A percentile compares a stretch with the other conserved stretches of the same genome.
Evolutionary conservation across 345 rosid genomes (phyloP).

Genomic region (Hibiscus syriacus): DNA sequence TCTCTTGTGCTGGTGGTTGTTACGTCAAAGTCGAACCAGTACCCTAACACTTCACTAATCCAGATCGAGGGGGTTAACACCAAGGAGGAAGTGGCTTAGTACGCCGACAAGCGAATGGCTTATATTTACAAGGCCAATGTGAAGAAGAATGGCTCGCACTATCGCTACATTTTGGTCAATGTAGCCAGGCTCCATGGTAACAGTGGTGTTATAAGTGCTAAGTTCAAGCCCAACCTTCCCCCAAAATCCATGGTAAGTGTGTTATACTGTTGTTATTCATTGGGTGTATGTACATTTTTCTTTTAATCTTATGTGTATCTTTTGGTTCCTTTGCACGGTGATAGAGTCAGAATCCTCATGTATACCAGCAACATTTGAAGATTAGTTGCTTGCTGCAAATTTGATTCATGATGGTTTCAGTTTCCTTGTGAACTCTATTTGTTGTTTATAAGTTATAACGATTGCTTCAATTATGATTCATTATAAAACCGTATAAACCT

Average conservation of each 20-base stretch:
- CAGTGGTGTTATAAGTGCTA: conserved; percentile 83
- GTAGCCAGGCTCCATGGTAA: conserved; percentile 84
- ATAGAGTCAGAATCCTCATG: conserved; percentile 80
- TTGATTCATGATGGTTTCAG: no score
- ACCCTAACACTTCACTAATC: no score
- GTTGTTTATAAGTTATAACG: no score
- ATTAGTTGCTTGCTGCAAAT: no score
- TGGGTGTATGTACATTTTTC: no score
- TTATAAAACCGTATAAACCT: no score
- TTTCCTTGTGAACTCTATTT: no score
- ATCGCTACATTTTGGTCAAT: conserved; percentile 93
- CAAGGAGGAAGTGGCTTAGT: conserved; percentile 75
- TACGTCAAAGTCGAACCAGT: conserved; percentile 92
- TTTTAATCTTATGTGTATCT: neutral
- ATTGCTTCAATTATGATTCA: no score
- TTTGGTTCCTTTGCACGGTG: conserved; percentile 40
- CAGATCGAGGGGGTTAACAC: conserved; percentile 91
- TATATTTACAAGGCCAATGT: conserved; percentile 90
- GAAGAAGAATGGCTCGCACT: no score
- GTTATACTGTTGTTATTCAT: neutral
- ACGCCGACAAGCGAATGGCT: conserved; percentile 79
- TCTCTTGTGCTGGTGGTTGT: neutral
- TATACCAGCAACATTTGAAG: conserved; percentile 73
- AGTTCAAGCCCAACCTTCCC: conserved; percentile 82
- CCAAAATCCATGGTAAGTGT: conserved; percentile 71